Evolutionary conservation across 148 eudicot species (phyloP), one percentile per base, ranked within the genome.

Genomic region (Nepenthes mirabilis): DNA sequence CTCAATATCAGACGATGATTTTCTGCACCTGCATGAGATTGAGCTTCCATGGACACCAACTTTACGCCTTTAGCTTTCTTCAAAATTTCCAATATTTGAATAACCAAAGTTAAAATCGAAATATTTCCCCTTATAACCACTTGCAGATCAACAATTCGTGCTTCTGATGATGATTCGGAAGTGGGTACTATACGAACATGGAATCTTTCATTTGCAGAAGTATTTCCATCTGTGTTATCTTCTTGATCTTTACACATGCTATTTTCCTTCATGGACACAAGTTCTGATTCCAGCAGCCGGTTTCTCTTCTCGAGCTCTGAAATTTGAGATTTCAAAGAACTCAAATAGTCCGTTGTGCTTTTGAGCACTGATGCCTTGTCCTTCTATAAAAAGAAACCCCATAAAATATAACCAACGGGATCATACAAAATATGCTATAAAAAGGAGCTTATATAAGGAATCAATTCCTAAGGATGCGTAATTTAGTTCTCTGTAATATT

Each of bases 351-450:
- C 40, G 73, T 78, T 52, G 95, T 81, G 43, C 68, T 77, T 54
- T 63, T 65, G 23, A 91, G 73, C 43, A 91, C 86, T 0, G 97
- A 71, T 33, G 94, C 94, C 66, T 91, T 91, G 70, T 91, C 97
- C 60, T 83, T 91, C 96, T 91, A 74, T 23, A 37, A 61, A 11
- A 1, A 40, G 13, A 4, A 33, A 47, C 1, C 2, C 6, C 8
- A 34, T 12, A 57, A 57, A 23, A 23, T 23, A 23, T 23, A 23
- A 23, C 23, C 23, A 23, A 23, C 23, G 23, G 23, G 23, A 23
- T 23, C 23, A 23, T 23, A 23, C 23, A 23, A 23, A 23, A 23
- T 23, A 23, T 23, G 23, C 23, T 23, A 23, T 23, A 23, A 23
- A 23, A 23, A 23, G 23, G 23, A 23, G 23, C 23, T 23, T 23